Conservation (phyloP, 164 flowering plant genomes). For the Stephania cephalantha region DNA sequence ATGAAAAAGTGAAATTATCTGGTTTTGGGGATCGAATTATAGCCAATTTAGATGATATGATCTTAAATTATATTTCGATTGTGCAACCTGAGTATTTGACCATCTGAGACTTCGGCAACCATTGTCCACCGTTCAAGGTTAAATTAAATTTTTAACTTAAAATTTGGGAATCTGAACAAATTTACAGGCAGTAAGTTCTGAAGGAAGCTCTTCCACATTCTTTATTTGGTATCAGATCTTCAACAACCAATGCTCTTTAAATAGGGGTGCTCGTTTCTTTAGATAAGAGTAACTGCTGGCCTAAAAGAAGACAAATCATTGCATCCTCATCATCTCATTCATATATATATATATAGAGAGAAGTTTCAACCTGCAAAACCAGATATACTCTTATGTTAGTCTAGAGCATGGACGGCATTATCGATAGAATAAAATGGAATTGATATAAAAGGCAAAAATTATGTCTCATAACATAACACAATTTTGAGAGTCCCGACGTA, state of each 20-base stretch:
- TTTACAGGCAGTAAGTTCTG: conserved; percentile 13
- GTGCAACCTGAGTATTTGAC: neutral
- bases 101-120: neutral
- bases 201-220: conserved; percentile 1
- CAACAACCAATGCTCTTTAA: neutral
- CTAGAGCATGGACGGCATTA: neutral
- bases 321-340: conserved; percentile 4
- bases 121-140: neutral
- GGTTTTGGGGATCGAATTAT: neutral
- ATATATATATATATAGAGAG: neutral
- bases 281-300: neutral
- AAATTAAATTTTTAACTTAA: neutral
- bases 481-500: no score
- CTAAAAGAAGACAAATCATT: neutral
- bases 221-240: neutral
- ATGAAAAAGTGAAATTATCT: neutral
- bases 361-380: neutral
- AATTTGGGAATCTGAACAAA: conserved; percentile 16
- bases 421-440: no score
- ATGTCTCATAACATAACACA: no score
- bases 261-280: neutral
- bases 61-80: neutral
- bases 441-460: no score
- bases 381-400: neutral
- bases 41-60: neutral